Evolutionary conservation across 2,329 filamentous ascomycete species (phyloP), one percentile per base, ranked within the genome.

Genomic region (Botrytis hyacinthi): DNA sequence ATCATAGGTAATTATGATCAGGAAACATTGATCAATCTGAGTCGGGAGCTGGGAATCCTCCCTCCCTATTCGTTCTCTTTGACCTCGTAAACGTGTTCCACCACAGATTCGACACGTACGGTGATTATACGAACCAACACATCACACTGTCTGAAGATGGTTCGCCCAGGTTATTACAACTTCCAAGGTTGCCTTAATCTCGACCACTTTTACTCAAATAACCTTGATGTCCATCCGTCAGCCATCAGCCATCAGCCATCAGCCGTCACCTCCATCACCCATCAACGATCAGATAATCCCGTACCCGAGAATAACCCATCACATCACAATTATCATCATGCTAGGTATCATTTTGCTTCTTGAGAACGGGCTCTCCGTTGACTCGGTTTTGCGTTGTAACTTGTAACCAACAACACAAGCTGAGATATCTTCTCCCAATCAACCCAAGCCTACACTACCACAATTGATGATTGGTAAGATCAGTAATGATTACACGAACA

Each of bases 121-220:
- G 16, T 32, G 18, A 44, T 71, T 54, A 67, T 72, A 73, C 65
- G 65, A 69, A 70, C 71, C 54, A 73, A 44, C 71, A 70, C 65
- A 73, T 73, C 54, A 63, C 46, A 18, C 26, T 68, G 48, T 51
- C 65, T 67, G 51, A 42, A 37, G 42, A 66, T 71, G 73, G 70
- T 75, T 75, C 71, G 74, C 73, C 70, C 74, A 69, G 70, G 5
- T 63, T 22, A 32, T 32, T 59, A 42, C 59, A 40, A 67, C 65
- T 42, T 37, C 46, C 32, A 54, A 67, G 66, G 37, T 51, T 73
- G 69, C 73, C 68, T 74, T 48, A 44, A 60, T 61, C 67, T 22
- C 20, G 40, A 61, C 51, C 59, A 22, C 32, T 51, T 42, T 42
- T 40, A 22, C 44, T 73, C 65, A 73, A 62, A 73, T 73, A 72